phyloP scores from a whole-genome alignment of 192 early-diverging fungal genomes.

The Backusella macrospora region DNA sequence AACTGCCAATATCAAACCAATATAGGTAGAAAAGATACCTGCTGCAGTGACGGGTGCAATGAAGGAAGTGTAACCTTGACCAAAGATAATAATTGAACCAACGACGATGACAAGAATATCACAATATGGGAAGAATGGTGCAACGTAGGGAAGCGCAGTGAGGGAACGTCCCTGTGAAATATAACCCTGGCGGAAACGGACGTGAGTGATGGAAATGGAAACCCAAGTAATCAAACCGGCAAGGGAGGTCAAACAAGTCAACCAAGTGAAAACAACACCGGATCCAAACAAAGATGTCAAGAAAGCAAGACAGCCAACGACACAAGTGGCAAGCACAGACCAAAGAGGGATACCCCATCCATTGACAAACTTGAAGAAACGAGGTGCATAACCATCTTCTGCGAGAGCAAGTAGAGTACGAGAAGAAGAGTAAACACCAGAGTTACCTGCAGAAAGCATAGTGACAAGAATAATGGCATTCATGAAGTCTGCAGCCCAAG shows the following conservation, averaged over 20 bases:
- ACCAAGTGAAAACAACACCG: constrained; percentile 70
- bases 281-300: constrained; percentile 67
- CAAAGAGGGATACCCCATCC: constrained; percentile 67
- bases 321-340: constrained; percentile 61
- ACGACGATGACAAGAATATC: constrained; percentile 70
- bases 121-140: constrained; percentile 75
- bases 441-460: constrained; percentile 80
- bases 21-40: constrained; percentile 61
- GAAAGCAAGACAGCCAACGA: constrained; percentile 65
- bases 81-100: constrained; percentile 59
- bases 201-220: constrained; percentile 78
- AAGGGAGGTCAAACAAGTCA: constrained; percentile 69
- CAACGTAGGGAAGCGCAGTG: constrained; percentile 71
- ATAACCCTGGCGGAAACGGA: constrained; percentile 83
- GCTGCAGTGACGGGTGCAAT: constrained; percentile 52
- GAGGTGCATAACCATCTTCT: constrained; percentile 76
- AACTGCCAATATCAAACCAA: constrained; percentile 67
- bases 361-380: constrained; percentile 62
- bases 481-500: constrained; percentile 67
- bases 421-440: constrained; percentile 84
- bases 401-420: constrained; percentile 78
- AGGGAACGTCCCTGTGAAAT: constrained; percentile 68
- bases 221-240: constrained; percentile 85
- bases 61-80: constrained; percentile 60
- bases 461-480: constrained; percentile 73